Evolutionary conservation across 306 rosid genomes (phyloP), one percentile per base, ranked within the genome.

Genomic region (Lathyrus aphaca): DNA sequence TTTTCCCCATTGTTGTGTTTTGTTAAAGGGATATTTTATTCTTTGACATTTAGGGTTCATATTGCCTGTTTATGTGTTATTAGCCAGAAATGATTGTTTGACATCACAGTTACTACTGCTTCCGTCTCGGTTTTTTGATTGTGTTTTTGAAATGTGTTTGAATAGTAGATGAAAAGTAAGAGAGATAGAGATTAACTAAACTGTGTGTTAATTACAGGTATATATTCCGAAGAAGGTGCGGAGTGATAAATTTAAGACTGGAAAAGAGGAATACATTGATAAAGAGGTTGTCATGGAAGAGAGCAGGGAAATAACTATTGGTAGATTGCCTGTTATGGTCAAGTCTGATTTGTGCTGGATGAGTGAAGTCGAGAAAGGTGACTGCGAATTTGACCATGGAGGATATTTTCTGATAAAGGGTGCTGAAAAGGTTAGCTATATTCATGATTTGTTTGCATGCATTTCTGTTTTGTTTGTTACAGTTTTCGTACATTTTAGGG

Each of bases 371-470:
- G 88, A 88, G 63, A 91, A 87, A 73, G 81, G 75, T 63, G 97
- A 94, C 62, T 91, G 96, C 67, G 97, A 94, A 38, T 88, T 86
- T 77, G 99, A 94, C 64, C 87, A 80, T 48, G 99, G 99, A 63
- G 99, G 99, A 40, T 94, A 94, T 71, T 94, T 94, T 72, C 55
- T 91, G 38, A 80, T 94, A 45, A 91, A 94, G 87, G 99, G 99
- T 60, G 95, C 97, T 3, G 97, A 94, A 76, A 94, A 91, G 88
- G 99, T 91, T 76, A 69, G 82, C 82, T 68, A 16, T 1, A 18
- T 21, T 43, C 18, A 29, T 51, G 56, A 14, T 49, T 60, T 62
- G 32, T 6, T 44, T 51, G 14, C 57, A 45, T 38, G 57, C 37
- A 44, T 37, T 68, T 46, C 11, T 69, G 37, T 37, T 42, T 18